A percentile compares a stretch with the other conserved stretches of the same genome.
These are phyloP conservation scores for Dryas alaskensis DNA, from an alignment of 306 rosid genomes.

Conservation along the genomic window DNA sequence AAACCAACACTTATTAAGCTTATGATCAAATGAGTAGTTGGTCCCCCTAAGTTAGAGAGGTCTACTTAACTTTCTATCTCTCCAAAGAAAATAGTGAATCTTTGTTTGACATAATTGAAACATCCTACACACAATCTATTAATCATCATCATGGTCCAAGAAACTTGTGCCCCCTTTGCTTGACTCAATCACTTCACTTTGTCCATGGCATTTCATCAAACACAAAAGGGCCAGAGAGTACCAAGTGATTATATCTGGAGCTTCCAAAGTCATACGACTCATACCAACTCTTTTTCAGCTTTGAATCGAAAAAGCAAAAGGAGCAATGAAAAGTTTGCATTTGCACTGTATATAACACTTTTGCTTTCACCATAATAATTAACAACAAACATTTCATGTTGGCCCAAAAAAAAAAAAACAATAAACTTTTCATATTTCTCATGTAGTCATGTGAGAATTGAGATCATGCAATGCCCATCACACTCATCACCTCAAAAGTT, in stretches of 20 bases:
- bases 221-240: too few relatives aligned
- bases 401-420: not conserved
- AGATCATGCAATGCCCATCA: too few relatives aligned
- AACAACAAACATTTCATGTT: not conserved
- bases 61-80: not conserved
- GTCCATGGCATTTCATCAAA: too few relatives aligned
- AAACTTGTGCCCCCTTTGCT: too few relatives aligned
- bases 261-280: constrained; percentile 9
- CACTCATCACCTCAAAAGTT: not conserved
- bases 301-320: not conserved
- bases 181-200: too few relatives aligned
- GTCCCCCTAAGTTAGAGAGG: too few relatives aligned
- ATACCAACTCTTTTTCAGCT: not conserved
- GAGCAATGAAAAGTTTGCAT: not conserved
- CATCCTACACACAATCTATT: not conserved
- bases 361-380: not conserved
- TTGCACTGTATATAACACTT: constrained; percentile 3
- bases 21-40: not conserved
- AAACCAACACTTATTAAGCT: not conserved
- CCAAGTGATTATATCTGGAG: not conserved
- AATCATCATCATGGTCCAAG: not conserved
- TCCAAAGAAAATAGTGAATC: not conserved
- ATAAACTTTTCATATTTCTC: not conserved
- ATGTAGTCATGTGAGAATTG: not conserved
- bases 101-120: not conserved